Base-by-base conservation (phyloP, 169 alveolate species). In the Cyclospora cayetanensis region DNA sequence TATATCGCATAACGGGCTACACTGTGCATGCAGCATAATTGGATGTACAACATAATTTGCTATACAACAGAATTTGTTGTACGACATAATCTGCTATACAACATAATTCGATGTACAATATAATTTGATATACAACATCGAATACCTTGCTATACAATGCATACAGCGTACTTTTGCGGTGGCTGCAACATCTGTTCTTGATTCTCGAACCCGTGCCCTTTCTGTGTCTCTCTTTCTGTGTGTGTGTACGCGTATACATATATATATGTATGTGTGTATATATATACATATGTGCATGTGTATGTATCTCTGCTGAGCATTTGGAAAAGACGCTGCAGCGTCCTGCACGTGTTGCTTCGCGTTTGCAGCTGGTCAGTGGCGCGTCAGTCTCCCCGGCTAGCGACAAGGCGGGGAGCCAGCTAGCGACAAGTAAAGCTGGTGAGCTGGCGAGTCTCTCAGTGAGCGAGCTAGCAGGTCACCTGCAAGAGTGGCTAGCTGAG, bases 401-500 rank as follows among this genome's bases (percentile, higher is more conserved):
- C 12, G n/a, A 35, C 85, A 2, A 39, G 34, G 63, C 60, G 2
- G 37, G 84, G 37, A 72, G 84, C 84, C 37, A 74, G 65, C 15
- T 27, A 74, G 85, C 85, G 37, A 74, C 65, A 55, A 25, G 42
- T 55, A 55, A 7, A 41, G 39, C 84, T 39, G 52, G n/a, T 7
- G n/a, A 34, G 43, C 42, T 34, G 37, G 52, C 80, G 31, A 68
- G 31, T 31, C n/a, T n/a, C n/a, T n/a, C n/a, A n/a, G n/a, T n/a
- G n/a, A n/a, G n/a, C n/a, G n/a, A n/a, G n/a, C n/a, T n/a, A n/a
- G n/a, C n/a, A n/a, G n/a, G 35, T n/a, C 37, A 74, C 63, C 65
- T 74, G 34, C 85, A 74, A 25, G 85, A 74, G 39, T 74, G 85
- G 85, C 85, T 74, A 39, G 85, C 85, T 74, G 85, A 39, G 85